phyloP scores from a whole-genome alignment of 169 alveolate species.

The Plasmodium yoelii region DNA sequence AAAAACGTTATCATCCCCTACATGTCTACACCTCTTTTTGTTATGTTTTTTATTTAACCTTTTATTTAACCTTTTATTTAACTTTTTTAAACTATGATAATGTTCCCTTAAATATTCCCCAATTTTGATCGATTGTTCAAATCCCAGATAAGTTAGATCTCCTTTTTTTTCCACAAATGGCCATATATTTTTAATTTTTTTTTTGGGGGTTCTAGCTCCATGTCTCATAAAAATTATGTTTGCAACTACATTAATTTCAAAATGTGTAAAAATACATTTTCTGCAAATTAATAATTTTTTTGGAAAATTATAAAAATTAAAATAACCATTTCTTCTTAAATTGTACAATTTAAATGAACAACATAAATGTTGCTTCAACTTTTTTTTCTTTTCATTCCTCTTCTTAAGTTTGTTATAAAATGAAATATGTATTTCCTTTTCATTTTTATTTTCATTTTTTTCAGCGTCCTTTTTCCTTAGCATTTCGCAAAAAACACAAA shows the following conservation, averaged over 20 bases:
- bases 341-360: slow-evolving; percentile 27
- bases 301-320: slow-evolving; percentile 15
- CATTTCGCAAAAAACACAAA: slow-evolving; percentile 16
- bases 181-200: slow-evolving; percentile 53
- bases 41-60: slow-evolving; percentile 27
- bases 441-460: slow-evolving; percentile 8
- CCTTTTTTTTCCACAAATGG: slow-evolving; percentile 67
- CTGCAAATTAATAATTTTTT: slow-evolving; percentile 43
- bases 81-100: slow-evolving; percentile 35
- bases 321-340: slow-evolving; percentile 10
- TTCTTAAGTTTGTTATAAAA: slow-evolving; percentile 1
- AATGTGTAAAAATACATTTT: slow-evolving; percentile 44
- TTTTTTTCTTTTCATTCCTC: not conserved
- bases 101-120: slow-evolving; percentile 54
- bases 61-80: slow-evolving; percentile 24
- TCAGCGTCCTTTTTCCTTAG: slow-evolving; percentile 4
- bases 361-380: not conserved
- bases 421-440: not conserved
- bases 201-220: slow-evolving; percentile 72
- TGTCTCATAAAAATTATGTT: slow-evolving; percentile 70
- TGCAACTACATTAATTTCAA: slow-evolving; percentile 24
- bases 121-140: slow-evolving; percentile 51
- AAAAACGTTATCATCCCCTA: not conserved
- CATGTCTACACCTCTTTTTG: not conserved
- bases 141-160: slow-evolving; percentile 53